These are phyloP conservation scores for Opeltia flavorubescens DNA, from an alignment of 495 filamentous ascomycete genomes.

Conservation along the genomic window DNA sequence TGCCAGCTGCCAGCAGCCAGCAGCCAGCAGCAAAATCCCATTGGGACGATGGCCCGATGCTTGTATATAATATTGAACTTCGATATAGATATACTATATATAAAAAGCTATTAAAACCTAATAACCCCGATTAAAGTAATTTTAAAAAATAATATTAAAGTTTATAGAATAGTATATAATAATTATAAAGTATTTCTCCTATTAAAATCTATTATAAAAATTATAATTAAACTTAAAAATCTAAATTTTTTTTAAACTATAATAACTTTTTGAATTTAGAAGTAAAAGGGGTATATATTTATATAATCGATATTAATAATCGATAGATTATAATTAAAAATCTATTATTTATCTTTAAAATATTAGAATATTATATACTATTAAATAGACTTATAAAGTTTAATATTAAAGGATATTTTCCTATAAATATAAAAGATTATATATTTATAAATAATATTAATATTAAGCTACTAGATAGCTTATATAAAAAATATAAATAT, in stretches of 20 bases:
- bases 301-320: neutral
- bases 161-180: neutral
- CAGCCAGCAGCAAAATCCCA: too few relatives aligned
- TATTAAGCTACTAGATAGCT: neutral
- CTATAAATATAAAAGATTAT: neutral
- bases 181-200: neutral
- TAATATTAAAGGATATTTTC: too few relatives aligned
- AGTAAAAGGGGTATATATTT: neutral
- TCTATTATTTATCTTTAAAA: neutral
- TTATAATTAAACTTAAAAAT: neutral
- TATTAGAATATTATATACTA: too few relatives aligned
- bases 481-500: neutral
- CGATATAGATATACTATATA: too few relatives aligned
- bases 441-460: neutral
- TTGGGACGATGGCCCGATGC: too few relatives aligned
- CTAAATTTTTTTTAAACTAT: neutral
- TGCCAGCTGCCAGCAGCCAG: too few relatives aligned
- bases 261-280: neutral
- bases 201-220: neutral
- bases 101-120: too few relatives aligned
- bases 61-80: too few relatives aligned
- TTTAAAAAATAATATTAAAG: neutral
- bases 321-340: neutral
- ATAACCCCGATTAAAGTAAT: too few relatives aligned
- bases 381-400: too few relatives aligned